phyloP scores from a whole-genome alignment of 2,329 filamentous ascomycete species.

The Colletotrichum sp. region DNA sequence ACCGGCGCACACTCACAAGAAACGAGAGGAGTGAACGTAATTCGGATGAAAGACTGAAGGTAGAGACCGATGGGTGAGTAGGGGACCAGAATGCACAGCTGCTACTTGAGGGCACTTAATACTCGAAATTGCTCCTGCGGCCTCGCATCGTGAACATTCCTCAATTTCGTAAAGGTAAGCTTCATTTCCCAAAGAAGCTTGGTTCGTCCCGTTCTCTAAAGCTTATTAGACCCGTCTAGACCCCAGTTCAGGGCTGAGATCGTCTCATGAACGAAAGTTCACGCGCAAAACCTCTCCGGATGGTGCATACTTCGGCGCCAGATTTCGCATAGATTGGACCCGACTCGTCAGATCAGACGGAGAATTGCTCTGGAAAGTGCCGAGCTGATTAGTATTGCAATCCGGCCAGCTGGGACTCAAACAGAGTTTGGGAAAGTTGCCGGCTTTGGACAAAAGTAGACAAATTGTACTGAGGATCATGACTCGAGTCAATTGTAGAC shows the following conservation, averaged over 20 bases:
- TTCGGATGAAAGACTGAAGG: neutral
- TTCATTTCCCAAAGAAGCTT: neutral
- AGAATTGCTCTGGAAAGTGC: neutral
- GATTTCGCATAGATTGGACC: neutral
- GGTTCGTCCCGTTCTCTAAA: neutral
- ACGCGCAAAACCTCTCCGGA: neutral
- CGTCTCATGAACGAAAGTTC: neutral
- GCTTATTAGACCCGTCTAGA: neutral
- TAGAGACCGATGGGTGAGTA: neutral
- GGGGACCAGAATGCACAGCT: accelerated
- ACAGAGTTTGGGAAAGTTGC: neutral
- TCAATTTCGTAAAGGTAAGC: neutral
- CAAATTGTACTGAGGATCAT: neutral
- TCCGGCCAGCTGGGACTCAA: neutral
- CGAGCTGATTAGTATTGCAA: neutral
- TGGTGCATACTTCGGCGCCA: neutral
- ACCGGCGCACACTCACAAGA: neutral
- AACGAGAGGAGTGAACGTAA: neutral
- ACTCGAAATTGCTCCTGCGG: accelerated
- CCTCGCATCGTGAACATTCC: neutral
- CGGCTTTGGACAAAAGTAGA: neutral
- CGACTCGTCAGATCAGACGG: neutral
- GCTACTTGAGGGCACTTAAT: accelerated
- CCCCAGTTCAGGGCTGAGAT: neutral
- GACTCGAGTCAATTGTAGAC: neutral